Conservation (phyloP, 1,284 basidiomycete genomes). For the Moniliella sp. region DNA sequence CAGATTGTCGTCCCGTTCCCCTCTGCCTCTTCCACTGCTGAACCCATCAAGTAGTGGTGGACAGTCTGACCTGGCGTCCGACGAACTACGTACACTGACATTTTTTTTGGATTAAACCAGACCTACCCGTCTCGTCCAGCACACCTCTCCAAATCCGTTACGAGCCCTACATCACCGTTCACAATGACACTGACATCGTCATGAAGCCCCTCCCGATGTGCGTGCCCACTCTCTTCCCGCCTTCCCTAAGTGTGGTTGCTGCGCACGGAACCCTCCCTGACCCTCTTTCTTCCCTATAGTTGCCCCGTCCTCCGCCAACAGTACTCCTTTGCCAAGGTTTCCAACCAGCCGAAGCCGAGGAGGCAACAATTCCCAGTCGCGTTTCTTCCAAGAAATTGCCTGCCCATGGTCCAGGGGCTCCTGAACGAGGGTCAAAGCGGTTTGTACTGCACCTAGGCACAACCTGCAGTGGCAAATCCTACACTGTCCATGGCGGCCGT, state of each 20-base stretch:
- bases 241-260: conserved; percentile 1
- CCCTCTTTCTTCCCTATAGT: conserved; percentile 1
- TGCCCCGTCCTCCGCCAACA: conserved; percentile 6
- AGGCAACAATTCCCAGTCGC: conserved; percentile 40
- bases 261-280: conserved; percentile 1
- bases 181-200: conserved; percentile 37
- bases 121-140: conserved; percentile 23
- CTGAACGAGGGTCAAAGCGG: conserved; percentile 60
- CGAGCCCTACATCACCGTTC: conserved; percentile 21
- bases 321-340: conserved; percentile 36
- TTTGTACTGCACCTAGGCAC: conserved; percentile 92
- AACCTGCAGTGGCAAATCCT: conserved; percentile 89
- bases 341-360: conserved; percentile 3
- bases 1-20: too few relatives aligned
- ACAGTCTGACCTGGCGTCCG: too few relatives aligned
- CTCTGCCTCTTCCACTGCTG: too few relatives aligned
- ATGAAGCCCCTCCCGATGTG: conserved; percentile 37
- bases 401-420: conserved; percentile 64
- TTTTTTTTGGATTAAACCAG: conserved; percentile 1
- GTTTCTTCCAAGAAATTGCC: conserved; percentile 66
- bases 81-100: too few relatives aligned
- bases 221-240: conserved; percentile 10
- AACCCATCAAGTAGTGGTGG: too few relatives aligned
- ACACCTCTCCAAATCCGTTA: conserved; percentile 3
- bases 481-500: conserved; percentile 43